Percentiles rank a stretch among this genome's conserved stretches.
Evolutionary conservation across 257 asterid genomes (phyloP).

Genomic region (Solanum pinnatisectum): DNA sequence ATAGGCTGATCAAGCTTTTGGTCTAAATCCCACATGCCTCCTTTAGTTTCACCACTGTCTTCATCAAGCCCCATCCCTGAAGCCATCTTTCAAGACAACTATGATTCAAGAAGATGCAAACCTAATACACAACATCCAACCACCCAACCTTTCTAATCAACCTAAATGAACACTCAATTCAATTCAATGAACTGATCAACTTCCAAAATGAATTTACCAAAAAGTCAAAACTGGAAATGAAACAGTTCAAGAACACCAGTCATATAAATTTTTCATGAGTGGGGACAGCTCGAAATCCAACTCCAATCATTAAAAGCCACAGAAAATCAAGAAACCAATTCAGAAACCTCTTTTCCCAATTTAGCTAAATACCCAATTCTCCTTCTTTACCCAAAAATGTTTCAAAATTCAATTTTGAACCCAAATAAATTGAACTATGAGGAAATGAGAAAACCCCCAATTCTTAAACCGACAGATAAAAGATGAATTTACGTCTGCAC

Average conservation of each 20-base stretch:
- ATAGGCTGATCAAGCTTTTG: conserved; percentile 96
- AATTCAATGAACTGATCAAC: conserved; percentile 2
- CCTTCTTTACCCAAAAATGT: neutral
- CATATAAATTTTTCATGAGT: neutral
- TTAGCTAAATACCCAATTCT: neutral
- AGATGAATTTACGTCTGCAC: neutral
- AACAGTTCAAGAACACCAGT: neutral
- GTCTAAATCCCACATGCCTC: conserved; percentile 94
- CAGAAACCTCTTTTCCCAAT: neutral
- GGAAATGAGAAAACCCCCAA: neutral
- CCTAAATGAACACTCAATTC: conserved; percentile 6
- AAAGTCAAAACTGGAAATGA: neutral
- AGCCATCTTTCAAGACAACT: conserved; percentile 22
- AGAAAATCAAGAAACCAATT: neutral
- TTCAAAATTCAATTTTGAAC: neutral
- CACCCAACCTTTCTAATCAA: neutral
- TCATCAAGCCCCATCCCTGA: conserved; percentile 46
- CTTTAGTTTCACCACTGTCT: conserved; percentile 41
- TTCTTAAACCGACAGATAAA: neutral
- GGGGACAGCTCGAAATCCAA: neutral
- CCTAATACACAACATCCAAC: neutral
- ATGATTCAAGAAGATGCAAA: neutral
- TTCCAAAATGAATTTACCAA: neutral
- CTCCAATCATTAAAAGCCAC: neutral
- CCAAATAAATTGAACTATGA: neutral